Conservation (phyloP, 2,329 filamentous ascomycete genomes). For the Whalleya microplaca region DNA sequence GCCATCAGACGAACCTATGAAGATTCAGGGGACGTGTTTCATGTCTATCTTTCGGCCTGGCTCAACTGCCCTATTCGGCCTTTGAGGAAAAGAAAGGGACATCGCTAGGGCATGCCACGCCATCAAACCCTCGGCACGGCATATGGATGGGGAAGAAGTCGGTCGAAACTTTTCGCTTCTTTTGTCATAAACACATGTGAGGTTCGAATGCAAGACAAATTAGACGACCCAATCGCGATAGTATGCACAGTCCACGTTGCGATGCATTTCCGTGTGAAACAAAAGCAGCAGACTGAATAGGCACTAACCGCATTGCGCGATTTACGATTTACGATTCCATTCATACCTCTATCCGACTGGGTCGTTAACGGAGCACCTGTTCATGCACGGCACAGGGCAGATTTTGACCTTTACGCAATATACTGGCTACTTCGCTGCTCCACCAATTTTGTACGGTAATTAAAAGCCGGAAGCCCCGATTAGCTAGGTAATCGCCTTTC, state of each 20-base stretch:
- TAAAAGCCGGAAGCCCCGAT: too few relatives aligned
- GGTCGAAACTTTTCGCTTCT: background rate
- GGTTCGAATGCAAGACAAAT: background rate
- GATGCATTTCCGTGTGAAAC: background rate
- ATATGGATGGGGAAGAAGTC: background rate
- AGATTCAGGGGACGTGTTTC: background rate
- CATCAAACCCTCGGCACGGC: background rate
- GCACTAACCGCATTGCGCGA: too few relatives aligned
- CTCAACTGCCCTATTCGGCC: background rate
- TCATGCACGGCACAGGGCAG: too few relatives aligned
- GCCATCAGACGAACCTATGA: background rate
- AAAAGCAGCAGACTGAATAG: background rate
- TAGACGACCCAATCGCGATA: background rate
- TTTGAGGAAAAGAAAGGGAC: background rate
- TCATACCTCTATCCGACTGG: too few relatives aligned
- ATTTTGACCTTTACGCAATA: too few relatives aligned
- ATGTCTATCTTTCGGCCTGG: background rate
- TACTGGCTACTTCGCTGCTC: too few relatives aligned
- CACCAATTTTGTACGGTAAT: too few relatives aligned
- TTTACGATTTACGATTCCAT: too few relatives aligned
- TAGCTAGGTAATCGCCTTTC: too few relatives aligned
- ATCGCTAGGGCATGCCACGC: background rate
- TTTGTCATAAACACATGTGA: background rate
- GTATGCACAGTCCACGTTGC: background rate
- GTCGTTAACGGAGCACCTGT: too few relatives aligned